Evolutionary conservation across 2,329 filamentous ascomycete species (phyloP).

Genomic region (Xylaria sp.): DNA sequence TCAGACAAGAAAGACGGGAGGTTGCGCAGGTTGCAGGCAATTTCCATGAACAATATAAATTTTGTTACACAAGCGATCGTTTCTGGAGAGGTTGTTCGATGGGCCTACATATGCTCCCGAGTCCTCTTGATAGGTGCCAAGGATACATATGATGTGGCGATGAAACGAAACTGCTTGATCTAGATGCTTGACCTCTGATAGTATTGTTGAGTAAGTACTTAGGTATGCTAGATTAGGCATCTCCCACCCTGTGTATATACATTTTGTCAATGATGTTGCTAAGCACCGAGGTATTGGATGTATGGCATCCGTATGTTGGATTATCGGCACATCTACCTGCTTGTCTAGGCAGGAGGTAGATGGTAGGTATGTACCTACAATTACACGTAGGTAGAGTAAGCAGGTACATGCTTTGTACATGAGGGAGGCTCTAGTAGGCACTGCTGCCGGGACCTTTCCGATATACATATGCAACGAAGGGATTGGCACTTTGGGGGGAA

Average conservation of each 20-base stretch:
- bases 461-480: too few species aligned
- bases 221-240: neutral
- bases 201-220: too few species aligned
- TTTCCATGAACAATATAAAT: neutral
- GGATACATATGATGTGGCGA: neutral
- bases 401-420: too few species aligned
- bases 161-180: neutral
- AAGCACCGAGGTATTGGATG: neutral
- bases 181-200: neutral
- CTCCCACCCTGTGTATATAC: neutral
- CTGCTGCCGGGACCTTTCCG: too few species aligned
- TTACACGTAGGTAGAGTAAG: too few species aligned
- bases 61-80: neutral
- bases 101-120: too few species aligned
- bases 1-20: neutral
- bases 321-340: neutral
- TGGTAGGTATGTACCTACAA: too few species aligned
- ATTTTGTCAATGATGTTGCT: neutral
- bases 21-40: neutral
- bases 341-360: neutral
- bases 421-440: too few species aligned
- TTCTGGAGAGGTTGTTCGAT: neutral
- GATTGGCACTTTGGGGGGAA: too few species aligned
- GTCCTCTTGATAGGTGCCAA: too few species aligned
- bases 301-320: neutral